phyloP scores from a whole-genome alignment of 371 early-diverging fungal genomes.

The Umbelopsis sp. region DNA sequence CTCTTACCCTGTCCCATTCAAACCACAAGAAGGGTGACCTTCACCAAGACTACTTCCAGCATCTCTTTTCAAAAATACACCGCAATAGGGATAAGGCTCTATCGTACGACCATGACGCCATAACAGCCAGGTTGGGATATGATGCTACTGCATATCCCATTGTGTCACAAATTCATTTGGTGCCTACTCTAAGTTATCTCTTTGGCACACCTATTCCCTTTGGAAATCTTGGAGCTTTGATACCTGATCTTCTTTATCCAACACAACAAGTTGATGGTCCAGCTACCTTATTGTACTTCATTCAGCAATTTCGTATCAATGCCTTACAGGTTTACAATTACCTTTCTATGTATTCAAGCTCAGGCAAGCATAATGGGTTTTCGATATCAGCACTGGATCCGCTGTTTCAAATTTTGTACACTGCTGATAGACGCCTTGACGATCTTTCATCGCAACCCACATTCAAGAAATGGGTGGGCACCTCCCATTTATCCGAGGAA shows the following conservation, averaged over 20 bases:
- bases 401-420: slow-evolving; percentile 29
- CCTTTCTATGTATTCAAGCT: slow-evolving; percentile 50
- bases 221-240: slow-evolving; percentile 82
- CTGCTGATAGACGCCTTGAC: slow-evolving; percentile 29
- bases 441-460: slow-evolving; percentile 38
- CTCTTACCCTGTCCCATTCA: slow-evolving; percentile 27
- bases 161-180: slow-evolving; percentile 84
- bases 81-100: slow-evolving; percentile 25
- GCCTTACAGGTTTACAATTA: slow-evolving; percentile 82
- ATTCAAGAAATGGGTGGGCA: slow-evolving; percentile 31
- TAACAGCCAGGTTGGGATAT: slow-evolving; percentile 27
- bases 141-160: slow-evolving; percentile 38
- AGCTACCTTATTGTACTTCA: slow-evolving; percentile 51
- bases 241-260: slow-evolving; percentile 67
- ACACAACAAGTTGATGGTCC: slow-evolving; percentile 27
- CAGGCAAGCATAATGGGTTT: slow-evolving; percentile 42
- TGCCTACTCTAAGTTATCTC: slow-evolving; percentile 76
- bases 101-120: slow-evolving; percentile 28
- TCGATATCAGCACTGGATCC: slow-evolving; percentile 24
- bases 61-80: slow-evolving; percentile 32
- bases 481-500: slow-evolving; percentile 26
- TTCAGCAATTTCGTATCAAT: slow-evolving; percentile 68
- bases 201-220: slow-evolving; percentile 82
- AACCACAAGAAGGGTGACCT: neutral
- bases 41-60: slow-evolving; percentile 18